These are phyloP conservation scores for Cucurbita moschata DNA, from an alignment of 306 rosid species.

Conservation along the genomic window DNA sequence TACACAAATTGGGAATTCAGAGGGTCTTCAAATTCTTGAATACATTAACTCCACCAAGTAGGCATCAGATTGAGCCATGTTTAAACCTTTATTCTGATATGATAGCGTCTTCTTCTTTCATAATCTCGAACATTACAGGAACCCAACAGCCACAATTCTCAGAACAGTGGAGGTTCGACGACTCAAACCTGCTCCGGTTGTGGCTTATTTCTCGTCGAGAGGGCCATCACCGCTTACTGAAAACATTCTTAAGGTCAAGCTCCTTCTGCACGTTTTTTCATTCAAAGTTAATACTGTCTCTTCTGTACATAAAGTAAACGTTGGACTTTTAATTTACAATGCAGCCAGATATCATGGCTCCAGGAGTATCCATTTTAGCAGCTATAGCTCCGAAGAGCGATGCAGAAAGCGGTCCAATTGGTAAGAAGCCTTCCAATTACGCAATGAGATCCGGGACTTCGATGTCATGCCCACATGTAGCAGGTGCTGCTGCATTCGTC, in stretches of 20 bases:
- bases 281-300: not conserved
- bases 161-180: conserved; percentile 36
- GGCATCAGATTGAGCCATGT: conserved; percentile 8
- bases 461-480: conserved; percentile 93
- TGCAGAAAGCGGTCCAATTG: conserved; percentile 39
- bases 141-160: conserved; percentile 63
- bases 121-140: conserved; percentile 21
- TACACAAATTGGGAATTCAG: conserved; percentile 39
- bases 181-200: conserved; percentile 55
- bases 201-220: conserved; percentile 77
- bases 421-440: conserved; percentile 46
- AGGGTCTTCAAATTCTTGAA: conserved; percentile 50
- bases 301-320: not conserved
- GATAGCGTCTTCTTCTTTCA: not conserved
- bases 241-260: conserved; percentile 75
- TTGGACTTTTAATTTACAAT: not conserved
- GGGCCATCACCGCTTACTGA: conserved; percentile 81
- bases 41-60: conserved; percentile 77
- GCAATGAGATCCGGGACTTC: conserved; percentile 73
- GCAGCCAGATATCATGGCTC: conserved; percentile 94
- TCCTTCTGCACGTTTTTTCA: not conserved
- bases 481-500: conserved; percentile 81
- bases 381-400: conserved; percentile 48
- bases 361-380: conserved; percentile 73
- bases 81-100: not conserved